These are phyloP conservation scores for Clonostachys sp. DNA, from an alignment of 2,329 filamentous ascomycete species.

Conservation along the genomic window DNA sequence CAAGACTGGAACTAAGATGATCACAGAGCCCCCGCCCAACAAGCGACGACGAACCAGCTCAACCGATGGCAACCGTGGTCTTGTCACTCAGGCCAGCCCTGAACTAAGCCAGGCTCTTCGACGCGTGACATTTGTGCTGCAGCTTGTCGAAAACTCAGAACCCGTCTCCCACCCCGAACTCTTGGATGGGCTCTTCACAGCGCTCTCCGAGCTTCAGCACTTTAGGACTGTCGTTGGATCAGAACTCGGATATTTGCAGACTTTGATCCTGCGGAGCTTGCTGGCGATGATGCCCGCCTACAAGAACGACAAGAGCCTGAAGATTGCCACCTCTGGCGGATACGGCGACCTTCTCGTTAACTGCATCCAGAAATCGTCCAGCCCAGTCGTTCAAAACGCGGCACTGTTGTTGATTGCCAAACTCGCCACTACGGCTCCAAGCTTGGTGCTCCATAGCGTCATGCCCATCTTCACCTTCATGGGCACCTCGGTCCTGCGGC, in stretches of 20 bases:
- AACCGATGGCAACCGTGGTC: conserved; percentile 57
- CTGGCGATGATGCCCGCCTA: conserved; percentile 78
- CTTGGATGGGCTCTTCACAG: conserved; percentile 73
- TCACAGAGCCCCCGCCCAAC: conserved; percentile 65
- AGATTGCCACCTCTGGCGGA: conserved; percentile 73
- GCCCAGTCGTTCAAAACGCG: conserved; percentile 88
- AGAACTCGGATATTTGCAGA: conserved; percentile 86
- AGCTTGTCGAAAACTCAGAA: conserved; percentile 78
- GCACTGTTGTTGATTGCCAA: conserved; percentile 84
- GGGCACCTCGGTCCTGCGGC: conserved; percentile 83
- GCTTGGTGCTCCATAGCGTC: conserved; percentile 89
- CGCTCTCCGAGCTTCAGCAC: conserved; percentile 82
- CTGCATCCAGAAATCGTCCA: conserved; percentile 87
- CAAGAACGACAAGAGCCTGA: conserved; percentile 54
- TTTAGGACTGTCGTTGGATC: conserved; percentile 77
- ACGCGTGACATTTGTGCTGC: conserved; percentile 80
- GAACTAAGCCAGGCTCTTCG: conserved; percentile 66
- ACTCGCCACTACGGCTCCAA: conserved; percentile 81
- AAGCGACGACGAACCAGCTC: conserved; percentile 79
- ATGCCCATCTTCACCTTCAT: conserved; percentile 99
- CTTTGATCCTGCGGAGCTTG: conserved; percentile 75
- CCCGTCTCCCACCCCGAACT: conserved; percentile 73
- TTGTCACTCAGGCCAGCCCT: conserved; percentile 56
- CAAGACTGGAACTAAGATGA: conserved; percentile 68
- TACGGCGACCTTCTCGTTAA: conserved; percentile 89